These are phyloP conservation scores for Periconia sp. DNA, from an alignment of 2,329 filamentous ascomycete genomes.

Conservation along the genomic window DNA sequence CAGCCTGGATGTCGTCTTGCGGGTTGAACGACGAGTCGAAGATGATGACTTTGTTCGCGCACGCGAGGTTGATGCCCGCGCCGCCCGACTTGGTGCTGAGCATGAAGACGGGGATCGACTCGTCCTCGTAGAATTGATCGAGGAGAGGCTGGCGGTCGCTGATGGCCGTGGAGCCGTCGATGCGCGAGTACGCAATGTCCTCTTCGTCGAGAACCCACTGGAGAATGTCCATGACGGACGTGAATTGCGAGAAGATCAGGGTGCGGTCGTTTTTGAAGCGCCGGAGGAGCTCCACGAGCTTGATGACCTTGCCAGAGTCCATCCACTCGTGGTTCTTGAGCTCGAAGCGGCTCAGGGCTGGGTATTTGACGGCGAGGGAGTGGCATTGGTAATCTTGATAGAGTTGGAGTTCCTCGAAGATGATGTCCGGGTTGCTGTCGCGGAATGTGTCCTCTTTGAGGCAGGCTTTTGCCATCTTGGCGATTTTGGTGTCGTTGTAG, in stretches of 20 bases:
- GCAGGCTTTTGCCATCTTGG: slow-evolving; percentile 75
- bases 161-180: slow-evolving; percentile 83
- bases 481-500: slow-evolving; percentile 73
- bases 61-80: slow-evolving; percentile 94
- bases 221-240: slow-evolving; percentile 86
- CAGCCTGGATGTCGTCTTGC: slow-evolving; percentile 96
- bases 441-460: slow-evolving; percentile 66
- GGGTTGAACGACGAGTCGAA: slow-evolving; percentile 98
- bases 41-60: slow-evolving; percentile 96
- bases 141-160: slow-evolving; percentile 83
- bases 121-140: slow-evolving; percentile 78
- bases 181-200: slow-evolving; percentile 75
- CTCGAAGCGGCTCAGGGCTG: slow-evolving; percentile 57
- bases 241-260: slow-evolving; percentile 92
- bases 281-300: slow-evolving; percentile 73
- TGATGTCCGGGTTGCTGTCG: slow-evolving; percentile 53
- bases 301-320: slow-evolving; percentile 81
- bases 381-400: slow-evolving; percentile 66
- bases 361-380: slow-evolving; percentile 57
- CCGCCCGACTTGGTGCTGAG: slow-evolving; percentile 92
- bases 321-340: slow-evolving; percentile 66
- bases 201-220: slow-evolving; percentile 76
- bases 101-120: slow-evolving; percentile 83
- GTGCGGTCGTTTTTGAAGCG: slow-evolving; percentile 82
- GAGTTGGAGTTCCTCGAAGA: slow-evolving; percentile 56